Conservation (phyloP, 176 grass and related monocot species). For the Tillandsia fasciculata region DNA sequence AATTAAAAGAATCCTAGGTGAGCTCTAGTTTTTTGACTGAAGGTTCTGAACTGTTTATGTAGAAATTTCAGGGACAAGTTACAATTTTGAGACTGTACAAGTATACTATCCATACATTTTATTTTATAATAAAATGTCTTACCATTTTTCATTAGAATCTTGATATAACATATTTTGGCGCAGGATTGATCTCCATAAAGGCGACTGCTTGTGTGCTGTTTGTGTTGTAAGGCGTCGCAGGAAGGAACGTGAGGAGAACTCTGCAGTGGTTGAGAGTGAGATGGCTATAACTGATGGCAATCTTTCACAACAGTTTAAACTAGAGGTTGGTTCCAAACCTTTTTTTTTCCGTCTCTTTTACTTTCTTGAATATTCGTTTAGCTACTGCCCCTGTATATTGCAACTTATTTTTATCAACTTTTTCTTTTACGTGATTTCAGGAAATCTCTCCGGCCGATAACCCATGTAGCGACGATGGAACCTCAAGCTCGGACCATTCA, state of each 20-base stretch:
- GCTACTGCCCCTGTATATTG: not conserved
- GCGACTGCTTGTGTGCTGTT: slow-evolving; percentile 65
- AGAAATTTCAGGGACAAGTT: not conserved
- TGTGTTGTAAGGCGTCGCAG: slow-evolving; percentile 70
- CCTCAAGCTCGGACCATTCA: slow-evolving; percentile 45
- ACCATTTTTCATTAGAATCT: too few species aligned
- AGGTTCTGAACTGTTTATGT: too few species aligned
- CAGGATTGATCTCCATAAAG: slow-evolving; percentile 71
- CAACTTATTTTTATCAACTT: slow-evolving; percentile 3
- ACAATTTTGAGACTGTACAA: not conserved
- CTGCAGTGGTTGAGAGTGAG: slow-evolving; percentile 34
- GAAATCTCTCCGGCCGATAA: slow-evolving; percentile 33
- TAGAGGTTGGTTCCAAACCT: slow-evolving; percentile 42
- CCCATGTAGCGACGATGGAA: slow-evolving; percentile 44
- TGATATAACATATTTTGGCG: slow-evolving; percentile 26
- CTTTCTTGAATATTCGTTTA: not conserved
- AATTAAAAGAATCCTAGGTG: too few species aligned
- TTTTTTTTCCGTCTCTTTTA: not conserved
- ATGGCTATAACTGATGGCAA: slow-evolving; percentile 25
- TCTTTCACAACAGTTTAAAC: slow-evolving; percentile 32
- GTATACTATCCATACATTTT: not conserved
- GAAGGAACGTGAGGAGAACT: slow-evolving; percentile 60
- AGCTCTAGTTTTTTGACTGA: too few species aligned
- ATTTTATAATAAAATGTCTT: not conserved
- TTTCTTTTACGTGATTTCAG: slow-evolving; percentile 17